These are phyloP conservation scores for Fusarium haematococcum DNA, from an alignment of 2,329 filamentous ascomycete species.

Conservation along the genomic window DNA sequence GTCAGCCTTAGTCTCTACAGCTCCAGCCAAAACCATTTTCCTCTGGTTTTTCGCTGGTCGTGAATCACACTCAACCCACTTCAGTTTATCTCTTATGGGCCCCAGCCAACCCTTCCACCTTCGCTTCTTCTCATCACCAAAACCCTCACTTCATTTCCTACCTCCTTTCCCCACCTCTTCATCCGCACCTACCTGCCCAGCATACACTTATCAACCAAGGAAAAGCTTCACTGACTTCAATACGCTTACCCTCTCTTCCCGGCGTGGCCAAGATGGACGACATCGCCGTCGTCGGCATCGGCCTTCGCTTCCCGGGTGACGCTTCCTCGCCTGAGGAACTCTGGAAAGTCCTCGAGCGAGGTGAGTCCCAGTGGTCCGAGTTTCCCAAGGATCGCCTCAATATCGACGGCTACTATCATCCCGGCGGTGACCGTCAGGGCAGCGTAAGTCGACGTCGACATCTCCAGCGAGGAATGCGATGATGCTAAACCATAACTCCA, in stretches of 20 bases:
- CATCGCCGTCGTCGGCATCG: constrained; percentile 65
- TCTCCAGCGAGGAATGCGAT: background rate
- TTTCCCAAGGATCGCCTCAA: constrained; percentile 63
- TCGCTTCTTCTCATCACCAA: constrained; percentile 1
- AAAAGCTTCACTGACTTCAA: background rate
- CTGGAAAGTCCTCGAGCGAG: constrained; percentile 61
- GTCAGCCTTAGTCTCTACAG: background rate
- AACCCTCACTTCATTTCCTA: constrained; percentile 1
- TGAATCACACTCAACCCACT: background rate
- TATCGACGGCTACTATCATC: constrained; percentile 65
- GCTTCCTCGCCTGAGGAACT: constrained; percentile 57
- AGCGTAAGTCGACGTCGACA: constrained; percentile 52
- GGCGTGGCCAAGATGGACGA: constrained; percentile 50
- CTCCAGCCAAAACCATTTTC: background rate
- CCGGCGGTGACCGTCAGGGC: constrained; percentile 61
- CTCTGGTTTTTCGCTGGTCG: background rate
- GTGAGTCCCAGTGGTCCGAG: constrained; percentile 61
- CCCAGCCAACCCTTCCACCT: background rate
- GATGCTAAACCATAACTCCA: constrained; percentile 35
- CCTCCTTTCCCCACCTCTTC: background rate
- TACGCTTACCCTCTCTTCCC: background rate
- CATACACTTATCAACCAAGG: background rate
- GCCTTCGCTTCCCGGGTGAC: constrained; percentile 64
- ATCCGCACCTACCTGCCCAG: background rate
- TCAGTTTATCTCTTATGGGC: background rate